Evolutionary conservation across 371 early-diverging fungal species (phyloP).

Genomic region (Nosema muscidifuracis): DNA sequence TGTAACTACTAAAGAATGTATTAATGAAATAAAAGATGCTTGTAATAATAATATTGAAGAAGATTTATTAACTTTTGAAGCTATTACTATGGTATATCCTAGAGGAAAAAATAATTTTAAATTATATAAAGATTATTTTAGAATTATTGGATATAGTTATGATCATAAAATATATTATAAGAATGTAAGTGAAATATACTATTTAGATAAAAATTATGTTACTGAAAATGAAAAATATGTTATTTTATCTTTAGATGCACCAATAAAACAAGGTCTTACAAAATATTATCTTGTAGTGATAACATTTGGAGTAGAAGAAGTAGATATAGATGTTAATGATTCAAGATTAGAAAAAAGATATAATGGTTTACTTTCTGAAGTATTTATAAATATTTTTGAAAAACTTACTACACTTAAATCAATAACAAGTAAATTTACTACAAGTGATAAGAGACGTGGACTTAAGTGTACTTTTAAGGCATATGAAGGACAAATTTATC

Average conservation of each 20-base stretch:
- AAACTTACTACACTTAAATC: conserved; percentile 73
- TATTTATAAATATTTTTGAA: conserved; percentile 79
- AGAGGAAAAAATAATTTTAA: conserved; percentile 59
- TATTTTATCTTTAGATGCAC: conserved; percentile 84
- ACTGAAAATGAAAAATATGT: conserved; percentile 64
- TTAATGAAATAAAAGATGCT: conserved; percentile 44
- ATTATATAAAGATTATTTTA: conserved; percentile 54
- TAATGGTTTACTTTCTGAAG: conserved; percentile 76
- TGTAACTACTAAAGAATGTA: conserved; percentile 36
- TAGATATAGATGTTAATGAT: conserved; percentile 66
- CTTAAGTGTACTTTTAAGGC: conserved; percentile 92
- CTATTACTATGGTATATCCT: conserved; percentile 51
- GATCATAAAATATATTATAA: conserved; percentile 60
- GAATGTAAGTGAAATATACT: conserved; percentile 45
- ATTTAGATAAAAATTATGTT: conserved; percentile 48
- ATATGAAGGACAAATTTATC: conserved; percentile 88
- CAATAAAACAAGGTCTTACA: conserved; percentile 94
- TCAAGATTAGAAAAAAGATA: conserved; percentile 74
- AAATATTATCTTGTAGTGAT: conserved; percentile 87
- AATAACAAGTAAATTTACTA: conserved; percentile 66
- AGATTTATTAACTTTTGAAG: conserved; percentile 56
- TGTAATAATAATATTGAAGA: conserved; percentile 26
- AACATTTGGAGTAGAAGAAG: conserved; percentile 82
- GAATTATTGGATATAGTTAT: conserved; percentile 60
- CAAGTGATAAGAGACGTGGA: conserved; percentile 65